Evolutionary conservation across 306 rosid genomes (phyloP).

Genomic region (Acacia crassicarpa): DNA sequence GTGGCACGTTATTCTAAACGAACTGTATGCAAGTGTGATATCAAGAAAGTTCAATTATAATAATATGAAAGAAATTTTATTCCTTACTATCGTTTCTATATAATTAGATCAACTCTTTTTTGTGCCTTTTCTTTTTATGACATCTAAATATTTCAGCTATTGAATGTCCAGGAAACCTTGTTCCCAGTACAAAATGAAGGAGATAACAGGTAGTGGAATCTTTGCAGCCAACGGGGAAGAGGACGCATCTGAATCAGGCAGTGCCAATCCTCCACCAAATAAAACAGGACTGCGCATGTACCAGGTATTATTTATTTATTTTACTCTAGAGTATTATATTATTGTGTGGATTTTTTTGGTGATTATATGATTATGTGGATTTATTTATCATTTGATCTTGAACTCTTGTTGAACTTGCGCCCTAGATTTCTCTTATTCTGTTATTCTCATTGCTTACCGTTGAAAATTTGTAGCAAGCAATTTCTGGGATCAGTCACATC

Average conservation of each 20-base stretch:
- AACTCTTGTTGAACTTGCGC: not conserved
- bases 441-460: not conserved
- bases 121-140: not conserved
- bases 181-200: constrained; percentile 69
- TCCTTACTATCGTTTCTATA: not conserved
- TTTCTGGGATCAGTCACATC: constrained; percentile 77
- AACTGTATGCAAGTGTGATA: not conserved
- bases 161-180: constrained; percentile 68
- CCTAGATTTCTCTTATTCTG: not conserved
- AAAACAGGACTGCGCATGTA: constrained; percentile 61
- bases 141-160: constrained; percentile 30
- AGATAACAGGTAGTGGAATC: constrained; percentile 69
- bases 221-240: constrained; percentile 53
- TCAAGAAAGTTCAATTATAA: not conserved
- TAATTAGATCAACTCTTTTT: not conserved
- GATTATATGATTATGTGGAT: not conserved
- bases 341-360: not conserved
- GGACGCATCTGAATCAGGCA: constrained; percentile 39
- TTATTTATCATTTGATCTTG: not conserved
- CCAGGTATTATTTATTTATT: constrained; percentile 49
- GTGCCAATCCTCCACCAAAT: constrained; percentile 38
- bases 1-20: constrained; percentile 11
- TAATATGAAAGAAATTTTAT: not conserved
- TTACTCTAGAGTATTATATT: not conserved
- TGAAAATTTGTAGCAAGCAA: constrained; percentile 53